Conservation (phyloP, 1,139 yeast species). For the Zygosaccharomyces sapae region DNA sequence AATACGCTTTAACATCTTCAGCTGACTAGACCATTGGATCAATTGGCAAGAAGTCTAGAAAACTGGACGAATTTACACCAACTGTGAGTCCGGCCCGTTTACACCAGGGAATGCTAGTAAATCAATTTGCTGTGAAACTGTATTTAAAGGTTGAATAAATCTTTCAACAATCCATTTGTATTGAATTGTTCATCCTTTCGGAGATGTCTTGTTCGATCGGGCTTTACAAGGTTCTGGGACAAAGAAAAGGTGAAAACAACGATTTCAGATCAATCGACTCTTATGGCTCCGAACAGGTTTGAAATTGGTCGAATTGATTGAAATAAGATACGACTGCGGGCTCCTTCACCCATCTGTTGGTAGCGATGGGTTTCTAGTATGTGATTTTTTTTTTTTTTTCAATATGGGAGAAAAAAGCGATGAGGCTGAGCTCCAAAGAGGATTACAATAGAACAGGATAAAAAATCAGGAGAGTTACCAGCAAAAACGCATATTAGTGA, state of each 20-base stretch:
- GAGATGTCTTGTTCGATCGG: neutral
- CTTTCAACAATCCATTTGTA: neutral
- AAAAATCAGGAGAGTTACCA: neutral
- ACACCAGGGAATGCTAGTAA: too few species aligned
- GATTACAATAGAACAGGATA: neutral
- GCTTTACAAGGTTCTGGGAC: neutral
- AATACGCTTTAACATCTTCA: too few species aligned
- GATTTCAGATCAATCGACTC: neutral
- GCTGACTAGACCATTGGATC: too few species aligned
- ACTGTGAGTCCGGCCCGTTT: slow-evolving; percentile 44
- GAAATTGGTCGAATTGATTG: neutral
- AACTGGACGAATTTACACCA: slow-evolving; percentile 91
- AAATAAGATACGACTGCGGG: neutral
- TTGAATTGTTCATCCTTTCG: neutral
- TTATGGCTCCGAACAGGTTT: neutral
- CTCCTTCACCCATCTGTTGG: neutral
- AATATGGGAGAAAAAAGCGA: slow-evolving; percentile 4
- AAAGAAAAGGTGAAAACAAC: neutral
- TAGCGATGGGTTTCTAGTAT: slow-evolving; percentile 2
- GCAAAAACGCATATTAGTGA: neutral
- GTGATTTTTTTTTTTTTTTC: neutral
- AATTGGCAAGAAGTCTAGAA: too few species aligned
- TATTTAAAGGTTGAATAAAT: too few species aligned
- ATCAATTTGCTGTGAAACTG: too few species aligned
- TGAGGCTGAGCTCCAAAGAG: neutral